phyloP scores from a whole-genome alignment of 2,329 filamentous ascomycete genomes.

The Xylaria sp. region DNA sequence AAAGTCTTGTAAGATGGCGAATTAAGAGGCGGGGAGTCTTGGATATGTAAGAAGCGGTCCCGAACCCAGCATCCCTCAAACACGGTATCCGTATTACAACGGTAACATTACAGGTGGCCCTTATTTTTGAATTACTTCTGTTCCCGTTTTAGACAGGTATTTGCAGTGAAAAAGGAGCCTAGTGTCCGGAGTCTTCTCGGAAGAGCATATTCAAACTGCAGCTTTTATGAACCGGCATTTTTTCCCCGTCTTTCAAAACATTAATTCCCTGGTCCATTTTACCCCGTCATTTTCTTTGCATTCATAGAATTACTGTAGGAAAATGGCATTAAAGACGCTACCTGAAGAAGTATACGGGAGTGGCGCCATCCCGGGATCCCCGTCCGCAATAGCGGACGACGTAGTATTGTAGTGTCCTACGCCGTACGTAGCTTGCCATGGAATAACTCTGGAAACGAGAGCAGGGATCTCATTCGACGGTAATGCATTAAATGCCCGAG shows the following conservation, averaged over 20 bases:
- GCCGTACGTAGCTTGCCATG: not conserved
- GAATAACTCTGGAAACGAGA: not conserved
- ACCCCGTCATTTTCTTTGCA: not conserved
- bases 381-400: conserved; percentile 7
- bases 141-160: not conserved
- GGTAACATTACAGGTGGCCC: conserved; percentile 6
- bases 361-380: conserved; percentile 2
- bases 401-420: not conserved
- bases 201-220: conserved; percentile 9
- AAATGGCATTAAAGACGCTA: conserved; percentile 1
- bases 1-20: not conserved
- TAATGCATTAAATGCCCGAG: not conserved
- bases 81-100: not conserved
- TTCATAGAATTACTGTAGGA: conserved; percentile 2
- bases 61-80: not conserved
- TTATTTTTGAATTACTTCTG: not conserved
- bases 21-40: not conserved
- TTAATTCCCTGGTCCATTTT: conserved; percentile 2
- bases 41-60: not conserved
- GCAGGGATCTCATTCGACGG: conserved; percentile 13
- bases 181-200: conserved; percentile 1
- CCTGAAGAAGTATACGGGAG: conserved; percentile 13
- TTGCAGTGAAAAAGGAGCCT: conserved; percentile 5
- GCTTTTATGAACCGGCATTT: conserved; percentile 8
- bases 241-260: conserved; percentile 14